phyloP scores from a whole-genome alignment of 345 rosid genomes.

The Noccaea bulbosa region DNA sequence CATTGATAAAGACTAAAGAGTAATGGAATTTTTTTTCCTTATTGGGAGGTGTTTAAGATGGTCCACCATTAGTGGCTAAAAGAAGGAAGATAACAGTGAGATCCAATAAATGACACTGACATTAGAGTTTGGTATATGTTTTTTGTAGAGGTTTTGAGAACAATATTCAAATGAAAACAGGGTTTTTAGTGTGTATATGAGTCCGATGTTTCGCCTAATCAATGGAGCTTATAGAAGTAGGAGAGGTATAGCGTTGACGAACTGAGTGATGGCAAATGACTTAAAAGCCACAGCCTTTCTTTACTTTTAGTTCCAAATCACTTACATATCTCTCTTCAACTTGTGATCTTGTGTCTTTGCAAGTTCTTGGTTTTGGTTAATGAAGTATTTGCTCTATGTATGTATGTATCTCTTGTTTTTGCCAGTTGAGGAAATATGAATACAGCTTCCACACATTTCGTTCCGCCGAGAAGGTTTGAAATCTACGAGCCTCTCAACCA shows the following conservation, averaged over 20 bases:
- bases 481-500: conserved; percentile 75
- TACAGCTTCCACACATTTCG: conserved; percentile 75
- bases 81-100: conserved; percentile 41
- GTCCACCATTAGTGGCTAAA: conserved; percentile 47
- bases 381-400: conserved; percentile 5
- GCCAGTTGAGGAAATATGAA: conserved; percentile 63
- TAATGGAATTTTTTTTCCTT: conserved; percentile 15
- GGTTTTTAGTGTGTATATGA: conserved; percentile 34
- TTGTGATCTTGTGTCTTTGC: conserved; percentile 18
- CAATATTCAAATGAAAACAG: conserved; percentile 26
- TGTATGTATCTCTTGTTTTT: conserved; percentile 23
- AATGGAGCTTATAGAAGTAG: conserved; percentile 40
- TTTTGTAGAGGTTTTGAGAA: neutral
- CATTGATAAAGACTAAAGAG: conserved; percentile 8
- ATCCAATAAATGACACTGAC: conserved; percentile 47
- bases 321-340: conserved; percentile 26
- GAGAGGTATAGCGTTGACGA: conserved; percentile 40
- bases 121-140: conserved; percentile 28
- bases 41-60: conserved; percentile 40
- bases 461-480: conserved; percentile 67
- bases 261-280: conserved; percentile 37
- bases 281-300: conserved; percentile 12
- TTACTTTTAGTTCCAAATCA: conserved; percentile 23
- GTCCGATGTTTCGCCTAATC: conserved; percentile 22
- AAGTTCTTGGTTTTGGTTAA: neutral